phyloP scores from a whole-genome alignment of 2,329 filamentous ascomycete species.

The Dothistroma pini region DNA sequence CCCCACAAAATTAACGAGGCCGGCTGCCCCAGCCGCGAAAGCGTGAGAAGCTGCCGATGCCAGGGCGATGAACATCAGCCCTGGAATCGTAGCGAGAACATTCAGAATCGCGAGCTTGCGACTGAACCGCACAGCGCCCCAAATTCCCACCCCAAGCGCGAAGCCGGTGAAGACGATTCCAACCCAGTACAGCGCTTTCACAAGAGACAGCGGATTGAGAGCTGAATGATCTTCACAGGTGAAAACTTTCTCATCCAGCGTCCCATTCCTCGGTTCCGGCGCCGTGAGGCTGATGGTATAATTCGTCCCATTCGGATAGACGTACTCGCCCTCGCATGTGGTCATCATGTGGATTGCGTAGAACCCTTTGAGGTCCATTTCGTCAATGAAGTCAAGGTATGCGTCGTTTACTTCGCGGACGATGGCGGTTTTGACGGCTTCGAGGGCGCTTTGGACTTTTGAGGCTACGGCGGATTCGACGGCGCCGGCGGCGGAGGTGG shows the following conservation, averaged over 20 bases:
- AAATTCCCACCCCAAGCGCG: conserved; percentile 45
- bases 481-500: conserved; percentile 19
- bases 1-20: conserved; percentile 53
- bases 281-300: conserved; percentile 35
- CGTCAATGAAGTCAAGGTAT: conserved; percentile 40
- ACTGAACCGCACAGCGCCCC: conserved; percentile 40
- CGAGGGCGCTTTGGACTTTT: conserved; percentile 24
- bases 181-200: conserved; percentile 58
- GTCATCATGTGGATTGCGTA: conserved; percentile 60
- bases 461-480: conserved; percentile 22
- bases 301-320: conserved; percentile 39
- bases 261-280: conserved; percentile 30
- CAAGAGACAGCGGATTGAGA: conserved; percentile 53
- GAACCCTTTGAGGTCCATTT: conserved; percentile 56
- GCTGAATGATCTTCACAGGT: conserved; percentile 52
- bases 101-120: conserved; percentile 47
- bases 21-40: conserved; percentile 51
- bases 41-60: conserved; percentile 74
- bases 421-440: conserved; percentile 39
- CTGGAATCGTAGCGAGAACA: conserved; percentile 46
- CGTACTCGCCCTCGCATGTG: conserved; percentile 53
- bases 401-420: conserved; percentile 40
- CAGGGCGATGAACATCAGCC: conserved; percentile 60
- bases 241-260: conserved; percentile 48
- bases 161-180: conserved; percentile 52